Percentiles rank a stretch among this genome's conserved stretches.
phyloP scores from a whole-genome alignment of 768 basidiomycete species.

The Kwoniella newhampshirensis region DNA sequence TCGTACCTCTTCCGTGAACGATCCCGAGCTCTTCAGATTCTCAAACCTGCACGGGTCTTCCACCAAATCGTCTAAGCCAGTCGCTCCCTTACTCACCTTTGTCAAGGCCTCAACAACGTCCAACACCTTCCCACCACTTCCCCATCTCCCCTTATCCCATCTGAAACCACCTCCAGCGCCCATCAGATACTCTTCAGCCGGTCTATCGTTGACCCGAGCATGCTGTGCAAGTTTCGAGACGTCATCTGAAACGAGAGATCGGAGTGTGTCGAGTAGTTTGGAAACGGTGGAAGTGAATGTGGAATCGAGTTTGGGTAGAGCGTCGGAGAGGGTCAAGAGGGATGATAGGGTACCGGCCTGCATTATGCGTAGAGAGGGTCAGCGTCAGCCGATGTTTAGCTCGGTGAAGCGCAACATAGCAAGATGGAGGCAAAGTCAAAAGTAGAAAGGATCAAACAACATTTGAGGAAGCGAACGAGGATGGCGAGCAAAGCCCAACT shows the following conservation, averaged over 20 bases:
- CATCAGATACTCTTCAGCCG: conserved; percentile 76
- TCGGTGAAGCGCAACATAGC: no score
- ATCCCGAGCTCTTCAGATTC: no score
- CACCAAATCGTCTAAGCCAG: neutral
- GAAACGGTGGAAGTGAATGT: conserved; percentile 84
- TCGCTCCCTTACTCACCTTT: conserved; percentile 68
- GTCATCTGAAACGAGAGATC: conserved; percentile 86
- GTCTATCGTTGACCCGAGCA: conserved; percentile 63
- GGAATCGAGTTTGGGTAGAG: conserved; percentile 84
- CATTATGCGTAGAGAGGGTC: neutral
- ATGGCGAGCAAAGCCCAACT: no score
- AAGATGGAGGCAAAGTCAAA: no score
- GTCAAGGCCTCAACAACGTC: conserved; percentile 82
- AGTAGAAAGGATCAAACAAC: no score
- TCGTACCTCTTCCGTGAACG: no score
- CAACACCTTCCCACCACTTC: conserved; percentile 71
- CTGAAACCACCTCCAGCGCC: conserved; percentile 62
- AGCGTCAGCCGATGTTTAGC: neutral
- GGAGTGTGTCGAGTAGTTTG: conserved; percentile 89
- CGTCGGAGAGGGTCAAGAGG: conserved; percentile 84
- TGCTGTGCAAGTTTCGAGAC: conserved; percentile 46
- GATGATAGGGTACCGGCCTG: conserved; percentile 89
- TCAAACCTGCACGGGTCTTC: no score
- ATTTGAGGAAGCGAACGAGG: no score
- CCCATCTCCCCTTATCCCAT: conserved; percentile 93